phyloP scores from a whole-genome alignment of 805 yeast species.

The Saturnispora gosingensis region DNA sequence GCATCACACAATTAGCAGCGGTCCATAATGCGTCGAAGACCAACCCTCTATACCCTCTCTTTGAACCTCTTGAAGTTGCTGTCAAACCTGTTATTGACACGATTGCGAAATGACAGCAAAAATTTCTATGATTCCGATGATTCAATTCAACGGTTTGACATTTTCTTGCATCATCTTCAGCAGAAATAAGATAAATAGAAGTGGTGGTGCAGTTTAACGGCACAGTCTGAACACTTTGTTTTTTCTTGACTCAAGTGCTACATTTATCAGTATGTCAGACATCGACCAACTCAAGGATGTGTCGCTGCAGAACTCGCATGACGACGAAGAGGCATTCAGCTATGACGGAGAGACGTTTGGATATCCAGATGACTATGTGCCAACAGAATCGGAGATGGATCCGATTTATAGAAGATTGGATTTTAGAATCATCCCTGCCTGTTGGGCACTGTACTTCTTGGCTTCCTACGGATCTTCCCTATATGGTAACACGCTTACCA shows the following conservation, averaged over 20 bases:
- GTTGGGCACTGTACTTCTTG: conserved; percentile 71
- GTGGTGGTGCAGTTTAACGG: neutral
- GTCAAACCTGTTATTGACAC: neutral
- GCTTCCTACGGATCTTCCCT: conserved; percentile 72
- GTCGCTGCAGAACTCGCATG: neutral
- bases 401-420: conserved; percentile 55
- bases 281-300: neutral
- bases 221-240: neutral
- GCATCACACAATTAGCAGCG: no score
- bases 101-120: neutral
- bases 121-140: neutral
- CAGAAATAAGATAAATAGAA: neutral
- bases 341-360: neutral
- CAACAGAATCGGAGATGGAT: conserved; percentile 34
- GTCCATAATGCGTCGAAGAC: no score
- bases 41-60: no score
- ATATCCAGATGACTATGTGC: conserved; percentile 12
- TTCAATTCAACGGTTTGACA: neutral
- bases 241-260: neutral
- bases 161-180: neutral
- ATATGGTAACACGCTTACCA: conserved; percentile 71
- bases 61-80: no score
- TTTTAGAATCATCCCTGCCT: conserved; percentile 65
- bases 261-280: neutral
- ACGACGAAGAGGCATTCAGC: neutral